Conservation (phyloP, 73 alveolate species). For the Paramecium pentaurelia region DNA sequence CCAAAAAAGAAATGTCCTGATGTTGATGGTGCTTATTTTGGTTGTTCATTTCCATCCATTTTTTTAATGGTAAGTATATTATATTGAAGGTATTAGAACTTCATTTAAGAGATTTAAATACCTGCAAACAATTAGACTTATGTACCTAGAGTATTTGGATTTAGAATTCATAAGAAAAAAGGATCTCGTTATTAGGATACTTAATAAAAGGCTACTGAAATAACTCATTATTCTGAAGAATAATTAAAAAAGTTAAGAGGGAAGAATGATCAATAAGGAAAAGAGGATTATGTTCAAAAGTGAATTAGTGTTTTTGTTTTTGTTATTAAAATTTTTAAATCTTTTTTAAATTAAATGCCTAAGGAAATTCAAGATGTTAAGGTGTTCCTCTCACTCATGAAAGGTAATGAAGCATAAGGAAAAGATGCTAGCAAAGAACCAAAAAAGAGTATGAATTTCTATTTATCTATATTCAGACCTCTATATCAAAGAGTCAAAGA, state of each 20-base stretch:
- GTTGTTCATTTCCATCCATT: slow-evolving; percentile 87
- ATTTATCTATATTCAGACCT: neutral
- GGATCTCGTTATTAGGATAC: slow-evolving; percentile 83
- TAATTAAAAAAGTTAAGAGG: slow-evolving; percentile 54
- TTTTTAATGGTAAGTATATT: slow-evolving; percentile 45
- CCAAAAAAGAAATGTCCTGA: slow-evolving; percentile 88
- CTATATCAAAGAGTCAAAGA: slow-evolving; percentile 47
- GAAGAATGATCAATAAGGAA: slow-evolving; percentile 26
- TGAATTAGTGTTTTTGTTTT: neutral
- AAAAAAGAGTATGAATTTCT: neutral
- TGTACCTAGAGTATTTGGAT: slow-evolving; percentile 90
- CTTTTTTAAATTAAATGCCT: slow-evolving; percentile 39
- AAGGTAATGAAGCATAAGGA: slow-evolving; percentile 34
- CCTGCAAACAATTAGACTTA: slow-evolving; percentile 62
- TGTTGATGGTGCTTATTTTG: slow-evolving; percentile 96
- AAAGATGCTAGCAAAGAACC: slow-evolving; percentile 31
- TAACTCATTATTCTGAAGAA: slow-evolving; percentile 61
- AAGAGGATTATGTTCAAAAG: slow-evolving; percentile 22
- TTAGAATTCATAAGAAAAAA: slow-evolving; percentile 82
- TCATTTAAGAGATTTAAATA: slow-evolving; percentile 16
- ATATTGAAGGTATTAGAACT: slow-evolving; percentile 8
- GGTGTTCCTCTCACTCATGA: slow-evolving; percentile 19
- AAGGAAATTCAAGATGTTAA: slow-evolving; percentile 29
- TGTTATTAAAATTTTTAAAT: slow-evolving; percentile 33
- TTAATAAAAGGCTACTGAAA: slow-evolving; percentile 52